A percentile compares a stretch with the other conserved stretches of the same genome.
phyloP scores from a whole-genome alignment of 495 filamentous ascomycete genomes.

The Daldinia grandis region DNA sequence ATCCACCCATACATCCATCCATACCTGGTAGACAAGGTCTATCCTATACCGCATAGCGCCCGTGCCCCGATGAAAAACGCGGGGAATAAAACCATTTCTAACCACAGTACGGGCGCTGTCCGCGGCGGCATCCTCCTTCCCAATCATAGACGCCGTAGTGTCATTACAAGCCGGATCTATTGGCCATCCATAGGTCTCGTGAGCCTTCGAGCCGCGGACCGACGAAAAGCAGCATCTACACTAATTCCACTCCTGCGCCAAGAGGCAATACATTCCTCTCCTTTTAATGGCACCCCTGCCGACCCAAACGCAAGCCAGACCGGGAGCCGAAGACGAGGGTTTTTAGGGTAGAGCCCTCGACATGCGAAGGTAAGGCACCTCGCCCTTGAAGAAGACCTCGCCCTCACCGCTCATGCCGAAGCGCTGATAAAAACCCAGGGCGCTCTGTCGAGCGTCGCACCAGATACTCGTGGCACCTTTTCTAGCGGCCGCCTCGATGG shows the following conservation, averaged over 20 bases:
- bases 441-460: slow-evolving; percentile 40
- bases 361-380: slow-evolving; percentile 39
- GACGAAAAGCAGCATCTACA: slow-evolving; percentile 23
- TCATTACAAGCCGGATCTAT: slow-evolving; percentile 17
- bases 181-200: slow-evolving; percentile 23
- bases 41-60: not conserved
- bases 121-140: slow-evolving; percentile 32
- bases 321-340: not conserved
- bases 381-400: slow-evolving; percentile 32
- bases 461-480: slow-evolving; percentile 37
- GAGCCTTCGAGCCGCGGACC: not conserved
- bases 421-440: slow-evolving; percentile 35
- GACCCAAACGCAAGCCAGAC: slow-evolving; percentile 5
- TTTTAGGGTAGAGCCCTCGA: slow-evolving; percentile 28
- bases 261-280: not conserved
- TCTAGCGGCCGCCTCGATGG: slow-evolving; percentile 32
- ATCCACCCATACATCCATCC: not conserved
- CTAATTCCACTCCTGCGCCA: slow-evolving; percentile 31
- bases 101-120: slow-evolving; percentile 28
- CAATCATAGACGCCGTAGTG: slow-evolving; percentile 27
- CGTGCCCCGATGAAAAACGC: slow-evolving; percentile 30
- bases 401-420: slow-evolving; percentile 39
- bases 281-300: slow-evolving; percentile 16
- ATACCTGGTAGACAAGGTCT: too few species aligned
- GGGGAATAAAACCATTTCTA: slow-evolving; percentile 24